Percentiles rank a stretch among this genome's conserved stretches.
Conservation (phyloP, 169 alveolate genomes). For the Plasmodium vivax region DNA sequence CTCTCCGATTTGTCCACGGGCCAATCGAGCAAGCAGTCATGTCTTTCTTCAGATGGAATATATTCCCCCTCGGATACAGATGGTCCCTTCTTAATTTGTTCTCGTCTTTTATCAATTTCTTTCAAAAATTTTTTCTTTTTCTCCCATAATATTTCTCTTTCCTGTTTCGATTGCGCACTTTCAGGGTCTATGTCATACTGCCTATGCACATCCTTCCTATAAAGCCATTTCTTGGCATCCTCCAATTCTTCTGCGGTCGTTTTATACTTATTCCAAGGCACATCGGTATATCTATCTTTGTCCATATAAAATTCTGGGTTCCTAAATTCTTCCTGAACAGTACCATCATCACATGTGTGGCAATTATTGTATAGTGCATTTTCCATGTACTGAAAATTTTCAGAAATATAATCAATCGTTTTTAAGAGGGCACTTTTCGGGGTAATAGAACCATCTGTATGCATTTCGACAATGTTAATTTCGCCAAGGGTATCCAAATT, state of each 20-base stretch:
- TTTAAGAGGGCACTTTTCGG: conserved; percentile 86
- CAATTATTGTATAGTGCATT: conserved; percentile 83
- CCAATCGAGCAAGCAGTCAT: conserved; percentile 76
- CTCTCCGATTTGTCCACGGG: conserved; percentile 74
- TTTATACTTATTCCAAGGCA: conserved; percentile 90
- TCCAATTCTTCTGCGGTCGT: conserved; percentile 80
- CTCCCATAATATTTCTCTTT: conserved; percentile 75
- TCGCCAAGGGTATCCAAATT: conserved; percentile 87
- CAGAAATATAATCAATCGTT: conserved; percentile 81
- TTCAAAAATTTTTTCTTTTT: conserved; percentile 37
- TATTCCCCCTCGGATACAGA: conserved; percentile 56
- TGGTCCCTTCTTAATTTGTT: conserved; percentile 73
- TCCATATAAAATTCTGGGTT: conserved; percentile 86
- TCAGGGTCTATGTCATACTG: conserved; percentile 89
- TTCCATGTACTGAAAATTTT: conserved; percentile 81
- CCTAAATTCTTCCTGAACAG: conserved; percentile 81
- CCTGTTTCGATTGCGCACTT: conserved; percentile 83
- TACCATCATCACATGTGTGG: conserved; percentile 79
- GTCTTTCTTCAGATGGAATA: conserved; percentile 70
- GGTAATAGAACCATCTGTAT: conserved; percentile 89
- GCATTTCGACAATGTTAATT: conserved; percentile 87
- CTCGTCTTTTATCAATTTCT: conserved; percentile 71
- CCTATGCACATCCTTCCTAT: conserved; percentile 86
- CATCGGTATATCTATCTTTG: conserved; percentile 84
- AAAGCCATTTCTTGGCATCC: conserved; percentile 82